A percentile compares a stretch with the other conserved stretches of the same genome.
phyloP scores from a whole-genome alignment of 805 yeast species.

The Saccharomyces kudriavzevii region DNA sequence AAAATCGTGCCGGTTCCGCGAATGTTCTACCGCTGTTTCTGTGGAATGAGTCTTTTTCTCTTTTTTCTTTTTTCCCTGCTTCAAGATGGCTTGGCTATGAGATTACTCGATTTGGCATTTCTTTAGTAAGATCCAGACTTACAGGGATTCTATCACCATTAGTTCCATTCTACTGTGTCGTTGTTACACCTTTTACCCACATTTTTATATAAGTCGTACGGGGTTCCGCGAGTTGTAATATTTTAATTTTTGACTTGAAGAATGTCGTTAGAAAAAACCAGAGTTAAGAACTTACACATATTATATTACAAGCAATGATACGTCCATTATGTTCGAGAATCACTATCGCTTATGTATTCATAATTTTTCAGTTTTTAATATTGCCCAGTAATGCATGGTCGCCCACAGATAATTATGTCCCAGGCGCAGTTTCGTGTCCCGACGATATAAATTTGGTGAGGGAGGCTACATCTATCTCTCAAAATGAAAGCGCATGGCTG shows the following conservation, averaged over 20 bases:
- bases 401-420: conserved; percentile 53
- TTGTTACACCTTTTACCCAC: background rate
- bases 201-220: background rate
- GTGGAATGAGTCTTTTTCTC: background rate
- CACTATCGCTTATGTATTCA: background rate
- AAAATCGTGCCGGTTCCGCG: background rate
- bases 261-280: background rate
- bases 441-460: conserved; percentile 34
- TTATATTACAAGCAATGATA: background rate
- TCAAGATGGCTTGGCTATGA: background rate
- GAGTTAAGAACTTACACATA: background rate
- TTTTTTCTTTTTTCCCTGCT: background rate
- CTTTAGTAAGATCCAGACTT: background rate
- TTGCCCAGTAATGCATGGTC: conserved; percentile 35
- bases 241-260: background rate
- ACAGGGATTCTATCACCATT: background rate
- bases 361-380: conserved; percentile 2
- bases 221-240: background rate
- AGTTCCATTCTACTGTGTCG: background rate
- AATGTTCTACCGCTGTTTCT: background rate
- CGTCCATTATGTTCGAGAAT: background rate
- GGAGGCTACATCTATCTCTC: conserved; percentile 41
- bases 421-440: conserved; percentile 52
- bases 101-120: background rate
- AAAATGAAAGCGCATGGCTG: conserved; percentile 46